Conservation (phyloP, 1,139 yeast species). For the Geotrichum candidum region DNA sequence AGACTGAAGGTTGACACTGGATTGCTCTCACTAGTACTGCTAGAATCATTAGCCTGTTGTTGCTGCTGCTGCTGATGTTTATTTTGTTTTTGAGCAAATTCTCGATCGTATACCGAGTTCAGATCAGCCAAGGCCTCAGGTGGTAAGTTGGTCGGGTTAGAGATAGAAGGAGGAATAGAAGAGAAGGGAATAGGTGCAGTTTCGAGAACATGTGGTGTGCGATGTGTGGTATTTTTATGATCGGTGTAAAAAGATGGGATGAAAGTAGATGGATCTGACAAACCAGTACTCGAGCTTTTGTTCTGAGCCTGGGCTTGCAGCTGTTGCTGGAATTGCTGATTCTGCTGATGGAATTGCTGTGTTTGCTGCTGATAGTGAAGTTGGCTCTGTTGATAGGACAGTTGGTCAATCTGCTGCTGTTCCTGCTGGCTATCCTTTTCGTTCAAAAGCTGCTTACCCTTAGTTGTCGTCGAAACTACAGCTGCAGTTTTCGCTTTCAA, state of each 20-base stretch:
- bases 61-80: background rate
- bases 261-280: conserved; percentile 6
- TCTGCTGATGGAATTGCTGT: background rate
- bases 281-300: background rate
- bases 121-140: background rate
- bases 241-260: conserved; percentile 4
- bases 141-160: background rate
- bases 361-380: background rate
- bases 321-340: background rate
- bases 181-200: background rate
- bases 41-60: conserved; percentile 14
- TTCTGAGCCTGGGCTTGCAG: background rate
- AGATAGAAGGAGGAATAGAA: background rate
- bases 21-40: conserved; percentile 11
- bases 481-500: conserved; percentile 30
- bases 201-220: background rate
- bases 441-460: conserved; percentile 21
- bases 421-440: conserved; percentile 30
- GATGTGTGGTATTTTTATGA: background rate
- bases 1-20: background rate
- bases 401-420: conserved; percentile 3
- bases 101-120: background rate
- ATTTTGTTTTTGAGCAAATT: background rate
- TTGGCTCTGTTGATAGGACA: conserved; percentile 2
- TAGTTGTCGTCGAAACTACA: conserved; percentile 25